phyloP scores from a whole-genome alignment of 2,329 filamentous ascomycete genomes.

The Coniochaeta ligniaria region DNA sequence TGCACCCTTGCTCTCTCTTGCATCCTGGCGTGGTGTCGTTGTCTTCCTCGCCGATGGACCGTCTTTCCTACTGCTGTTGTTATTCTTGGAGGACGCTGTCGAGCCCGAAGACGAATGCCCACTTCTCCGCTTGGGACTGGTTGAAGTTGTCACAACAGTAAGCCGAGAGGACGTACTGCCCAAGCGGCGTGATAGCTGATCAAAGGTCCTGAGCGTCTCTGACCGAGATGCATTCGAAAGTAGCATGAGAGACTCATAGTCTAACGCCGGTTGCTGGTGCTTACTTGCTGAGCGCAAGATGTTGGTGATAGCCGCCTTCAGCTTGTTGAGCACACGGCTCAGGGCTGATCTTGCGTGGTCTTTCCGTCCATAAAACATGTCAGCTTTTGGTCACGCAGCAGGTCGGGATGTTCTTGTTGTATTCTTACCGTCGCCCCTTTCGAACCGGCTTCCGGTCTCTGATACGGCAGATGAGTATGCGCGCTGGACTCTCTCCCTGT shows the following conservation, averaged over 20 bases:
- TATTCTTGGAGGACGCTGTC: not conserved
- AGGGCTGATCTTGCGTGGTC: constrained; percentile 30
- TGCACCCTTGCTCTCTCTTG: not conserved
- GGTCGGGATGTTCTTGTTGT: not conserved
- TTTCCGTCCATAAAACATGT: constrained; percentile 12
- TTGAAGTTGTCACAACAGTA: not conserved
- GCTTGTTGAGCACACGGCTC: constrained; percentile 31
- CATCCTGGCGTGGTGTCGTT: not conserved
- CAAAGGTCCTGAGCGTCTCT: constrained; percentile 42
- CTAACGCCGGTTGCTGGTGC: constrained; percentile 24
- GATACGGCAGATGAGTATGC: constrained; percentile 34
- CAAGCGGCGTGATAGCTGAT: constrained; percentile 32
- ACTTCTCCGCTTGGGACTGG: not conserved
- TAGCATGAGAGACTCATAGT: constrained; percentile 38
- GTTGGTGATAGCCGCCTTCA: constrained; percentile 33
- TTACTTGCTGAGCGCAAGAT: constrained; percentile 28
- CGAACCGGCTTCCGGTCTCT: constrained; percentile 31
- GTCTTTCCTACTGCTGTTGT: not conserved
- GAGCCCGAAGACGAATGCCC: not conserved
- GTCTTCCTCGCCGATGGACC: not conserved
- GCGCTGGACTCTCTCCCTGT: constrained; percentile 31
- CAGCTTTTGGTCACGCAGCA: not conserved
- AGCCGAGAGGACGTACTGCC: not conserved
- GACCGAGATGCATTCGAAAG: constrained; percentile 38
- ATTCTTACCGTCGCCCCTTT: constrained; percentile 39